Conservation (phyloP, 495 filamentous ascomycete species). For the Daldinia caldariorum region DNA sequence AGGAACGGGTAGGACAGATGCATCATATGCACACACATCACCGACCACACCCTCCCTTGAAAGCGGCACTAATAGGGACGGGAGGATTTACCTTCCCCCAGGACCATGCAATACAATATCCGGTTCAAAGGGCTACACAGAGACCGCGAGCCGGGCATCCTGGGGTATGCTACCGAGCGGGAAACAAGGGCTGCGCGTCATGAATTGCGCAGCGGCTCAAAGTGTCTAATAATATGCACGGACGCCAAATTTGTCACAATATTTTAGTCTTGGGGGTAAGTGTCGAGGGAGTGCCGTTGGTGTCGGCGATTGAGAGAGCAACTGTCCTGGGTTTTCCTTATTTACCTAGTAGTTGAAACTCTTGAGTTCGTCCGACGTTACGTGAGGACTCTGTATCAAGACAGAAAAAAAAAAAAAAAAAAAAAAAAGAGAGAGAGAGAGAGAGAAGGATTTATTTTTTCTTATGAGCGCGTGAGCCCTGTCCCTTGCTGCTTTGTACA, state of each 20-base stretch:
- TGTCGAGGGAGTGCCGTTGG: conserved; percentile 2
- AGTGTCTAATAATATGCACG: conserved; percentile 1
- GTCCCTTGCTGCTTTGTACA: conserved; percentile 38
- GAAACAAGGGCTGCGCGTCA: conserved; percentile 11
- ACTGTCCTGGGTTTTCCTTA: conserved; percentile 7
- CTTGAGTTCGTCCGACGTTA: conserved; percentile 9
- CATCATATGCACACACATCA: conserved; percentile 41
- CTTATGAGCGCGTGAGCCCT: conserved; percentile 36
- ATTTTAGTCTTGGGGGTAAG: background rate
- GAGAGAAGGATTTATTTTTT: conserved; percentile 24
- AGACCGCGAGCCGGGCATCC: conserved; percentile 25
- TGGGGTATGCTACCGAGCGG: conserved; percentile 14
- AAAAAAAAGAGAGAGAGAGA: no score
- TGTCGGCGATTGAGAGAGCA: background rate
- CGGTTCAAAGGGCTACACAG: conserved; percentile 22
- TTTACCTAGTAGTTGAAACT: background rate
- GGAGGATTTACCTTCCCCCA: conserved; percentile 35
- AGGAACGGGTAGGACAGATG: conserved; percentile 35
- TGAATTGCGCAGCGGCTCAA: conserved; percentile 2
- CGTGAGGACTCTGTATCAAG: conserved; percentile 19
- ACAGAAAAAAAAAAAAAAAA: conserved; percentile 14
- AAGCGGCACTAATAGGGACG: conserved; percentile 34
- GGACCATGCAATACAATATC: conserved; percentile 32
- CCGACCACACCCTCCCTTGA: conserved; percentile 33
- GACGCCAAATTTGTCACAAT: conserved; percentile 4